Base-by-base conservation (phyloP, 1,284 basidiomycete species). In the Erythrobasidium hasegawianum region DNA sequence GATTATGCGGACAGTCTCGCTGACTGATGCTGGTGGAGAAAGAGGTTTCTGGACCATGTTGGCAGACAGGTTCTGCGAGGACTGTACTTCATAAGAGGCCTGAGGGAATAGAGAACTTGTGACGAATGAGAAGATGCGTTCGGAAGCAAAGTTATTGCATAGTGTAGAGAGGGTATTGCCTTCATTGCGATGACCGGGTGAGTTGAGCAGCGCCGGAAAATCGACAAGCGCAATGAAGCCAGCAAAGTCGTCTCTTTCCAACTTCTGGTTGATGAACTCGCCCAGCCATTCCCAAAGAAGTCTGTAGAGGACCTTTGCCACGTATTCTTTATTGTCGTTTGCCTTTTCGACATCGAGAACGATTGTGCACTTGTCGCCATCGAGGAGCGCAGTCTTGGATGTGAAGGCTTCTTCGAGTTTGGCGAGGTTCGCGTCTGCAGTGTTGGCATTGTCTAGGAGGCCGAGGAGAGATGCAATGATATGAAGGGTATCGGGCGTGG, bases 251-350 rank as follows among this genome's bases (percentile, higher is more conserved):
- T 96, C 91, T 43, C 86, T 85, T 80, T 90, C 95, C 24, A 97
- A 84, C 60, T 88, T 89, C 73, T 95, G 87, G 77, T 98, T 97
- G 80, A 98, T 87, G 75, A 91, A 85, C 77, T 98, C 95, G 76
- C 94, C 96, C 71, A 97, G 79, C 96, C 94, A 98, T 0, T 90
- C 86, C 75, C 98, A 98, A 16, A 98, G 83, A 1, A 98, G 84
- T 10, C 90, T 91, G 77, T 98, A 97, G 0, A 97, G 84, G 0
- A 89, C 88, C 75, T 92, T 88, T 14, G 93, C 90, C 41, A 97
- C 86, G 75, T 95, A 90, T 75, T 97, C 95, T 61, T 93, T 83
- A 74, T 97, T 95, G 73, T 88, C 86, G 0, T 90, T 87, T 1
- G 95, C 92, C 57, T 88, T 90, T 74, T 97, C 94, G 0, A 90